A percentile compares a stretch with the other conserved stretches of the same genome.
These are phyloP conservation scores for Senna siamea DNA, from an alignment of 306 rosid species.

Conservation along the genomic window DNA sequence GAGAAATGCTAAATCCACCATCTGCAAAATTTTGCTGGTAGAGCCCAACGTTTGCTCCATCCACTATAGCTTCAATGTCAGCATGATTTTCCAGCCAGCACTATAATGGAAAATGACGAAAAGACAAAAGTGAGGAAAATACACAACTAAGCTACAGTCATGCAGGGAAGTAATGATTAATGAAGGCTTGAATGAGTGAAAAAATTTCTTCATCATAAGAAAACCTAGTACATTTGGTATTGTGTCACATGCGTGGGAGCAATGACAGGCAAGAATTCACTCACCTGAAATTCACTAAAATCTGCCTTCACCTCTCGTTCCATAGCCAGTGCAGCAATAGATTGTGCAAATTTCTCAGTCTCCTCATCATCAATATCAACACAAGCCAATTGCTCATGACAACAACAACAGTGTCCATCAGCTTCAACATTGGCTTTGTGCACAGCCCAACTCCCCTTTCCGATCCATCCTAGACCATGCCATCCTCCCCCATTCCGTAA, in stretches of 20 bases:
- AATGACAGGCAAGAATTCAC: neutral
- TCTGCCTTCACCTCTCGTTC: conserved; percentile 74
- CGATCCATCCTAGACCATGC: conserved; percentile 94
- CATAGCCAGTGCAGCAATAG: conserved; percentile 71
- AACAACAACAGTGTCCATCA: conserved; percentile 59
- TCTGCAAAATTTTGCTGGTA: conserved; percentile 95
- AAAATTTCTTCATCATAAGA: neutral
- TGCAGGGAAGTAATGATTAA: neutral
- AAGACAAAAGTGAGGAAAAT: neutral
- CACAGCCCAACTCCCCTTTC: conserved; percentile 79
- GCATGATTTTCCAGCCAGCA: conserved; percentile 71
- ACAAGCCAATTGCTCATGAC: conserved; percentile 66
- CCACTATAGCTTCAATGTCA: conserved; percentile 72
- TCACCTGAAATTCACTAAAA: conserved; percentile 84
- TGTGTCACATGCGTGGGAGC: neutral
- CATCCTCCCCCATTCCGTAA: conserved; percentile 86
- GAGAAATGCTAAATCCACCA: conserved; percentile 81
- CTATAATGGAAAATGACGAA: conserved; percentile 38
- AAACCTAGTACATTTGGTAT: neutral
- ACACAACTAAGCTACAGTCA: conserved; percentile 18
- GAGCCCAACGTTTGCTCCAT: conserved; percentile 92
- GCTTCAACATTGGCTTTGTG: conserved; percentile 45
- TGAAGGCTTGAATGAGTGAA: neutral
- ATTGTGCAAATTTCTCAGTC: conserved; percentile 67
- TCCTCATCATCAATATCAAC: conserved; percentile 77